Conservation (phyloP, 192 early-diverging fungal genomes). For the Gamsiella multidivaricata region DNA sequence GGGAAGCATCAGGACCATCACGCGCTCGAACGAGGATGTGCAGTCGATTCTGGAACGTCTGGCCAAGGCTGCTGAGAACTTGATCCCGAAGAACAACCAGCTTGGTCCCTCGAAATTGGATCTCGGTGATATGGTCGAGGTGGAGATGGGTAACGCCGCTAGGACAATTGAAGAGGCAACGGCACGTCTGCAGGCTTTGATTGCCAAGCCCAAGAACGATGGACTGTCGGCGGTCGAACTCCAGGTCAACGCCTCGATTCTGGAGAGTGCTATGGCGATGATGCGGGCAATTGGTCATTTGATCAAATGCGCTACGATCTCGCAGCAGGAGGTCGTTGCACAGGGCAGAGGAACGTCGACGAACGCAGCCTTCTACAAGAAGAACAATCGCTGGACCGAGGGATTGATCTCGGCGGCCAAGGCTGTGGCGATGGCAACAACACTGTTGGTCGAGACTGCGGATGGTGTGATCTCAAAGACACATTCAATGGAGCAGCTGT, state of each 20-base stretch:
- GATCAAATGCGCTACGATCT: constrained; percentile 92
- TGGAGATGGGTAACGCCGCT: constrained; percentile 93
- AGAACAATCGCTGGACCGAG: constrained; percentile 99
- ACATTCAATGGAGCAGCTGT: constrained; percentile 91
- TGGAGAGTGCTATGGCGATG: constrained; percentile 91
- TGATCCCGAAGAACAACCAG: constrained; percentile 68
- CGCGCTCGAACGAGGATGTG: constrained; percentile 79
- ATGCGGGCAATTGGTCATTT: constrained; percentile 95
- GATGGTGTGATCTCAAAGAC: constrained; percentile 95
- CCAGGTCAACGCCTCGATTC: constrained; percentile 90
- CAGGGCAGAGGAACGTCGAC: constrained; percentile 86
- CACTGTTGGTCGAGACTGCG: constrained; percentile 91
- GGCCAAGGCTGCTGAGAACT: constrained; percentile 79
- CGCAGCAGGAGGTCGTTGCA: constrained; percentile 97
- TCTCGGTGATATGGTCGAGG: constrained; percentile 91
- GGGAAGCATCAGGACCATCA: constrained; percentile 78
- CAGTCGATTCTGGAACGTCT: constrained; percentile 79
- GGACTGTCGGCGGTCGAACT: constrained; percentile 77
- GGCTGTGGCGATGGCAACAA: constrained; percentile 93
- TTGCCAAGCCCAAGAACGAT: constrained; percentile 80
- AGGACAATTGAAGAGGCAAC: constrained; percentile 93
- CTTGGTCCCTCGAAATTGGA: constrained; percentile 71
- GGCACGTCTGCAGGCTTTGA: constrained; percentile 80
- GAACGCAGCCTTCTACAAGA: constrained; percentile 95
- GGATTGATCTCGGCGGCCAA: constrained; percentile 97